A percentile compares a stretch with the other conserved stretches of the same genome.
Evolutionary conservation across 169 alveolate species (phyloP).

Genomic region (Sarcocystis neurona): DNA sequence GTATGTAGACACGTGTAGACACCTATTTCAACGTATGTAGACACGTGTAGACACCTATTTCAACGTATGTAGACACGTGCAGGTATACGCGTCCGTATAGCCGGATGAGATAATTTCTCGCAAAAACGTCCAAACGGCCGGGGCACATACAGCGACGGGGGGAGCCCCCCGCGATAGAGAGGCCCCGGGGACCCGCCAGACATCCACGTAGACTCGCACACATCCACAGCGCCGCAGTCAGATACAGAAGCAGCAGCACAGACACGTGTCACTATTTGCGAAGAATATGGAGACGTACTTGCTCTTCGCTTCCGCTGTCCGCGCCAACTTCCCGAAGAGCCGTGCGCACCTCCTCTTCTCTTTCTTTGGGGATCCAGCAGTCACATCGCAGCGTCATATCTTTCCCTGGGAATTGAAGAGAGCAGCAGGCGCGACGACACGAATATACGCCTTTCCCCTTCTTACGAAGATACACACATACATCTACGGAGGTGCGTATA

Average conservation of each 20-base stretch:
- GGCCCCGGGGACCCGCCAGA: not conserved
- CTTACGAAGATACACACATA: not conserved
- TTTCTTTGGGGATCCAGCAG: slow-evolving; percentile 94
- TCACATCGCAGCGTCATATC: slow-evolving; percentile 93
- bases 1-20: too few species aligned
- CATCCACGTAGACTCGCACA: not conserved
- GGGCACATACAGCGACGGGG: too few species aligned
- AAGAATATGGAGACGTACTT: not conserved
- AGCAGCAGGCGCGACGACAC: not conserved
- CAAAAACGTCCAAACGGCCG: too few species aligned
- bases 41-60: too few species aligned
- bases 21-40: too few species aligned
- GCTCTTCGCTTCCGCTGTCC: slow-evolving; percentile 38
- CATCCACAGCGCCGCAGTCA: too few species aligned
- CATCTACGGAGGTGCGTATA: too few species aligned
- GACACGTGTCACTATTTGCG: slow-evolving; percentile 63
- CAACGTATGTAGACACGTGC: too few species aligned
- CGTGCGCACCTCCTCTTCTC: slow-evolving; percentile 87
- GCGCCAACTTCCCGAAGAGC: slow-evolving; percentile 74
- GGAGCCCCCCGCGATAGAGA: not conserved
- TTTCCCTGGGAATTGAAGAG: not conserved
- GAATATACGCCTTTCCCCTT: too few species aligned
- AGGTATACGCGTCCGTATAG: too few species aligned
- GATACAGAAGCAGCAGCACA: not conserved
- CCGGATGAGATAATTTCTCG: too few species aligned